Evolutionary conservation across 352 stramenopile species (phyloP).

Genomic region (Pythium periplocum): DNA sequence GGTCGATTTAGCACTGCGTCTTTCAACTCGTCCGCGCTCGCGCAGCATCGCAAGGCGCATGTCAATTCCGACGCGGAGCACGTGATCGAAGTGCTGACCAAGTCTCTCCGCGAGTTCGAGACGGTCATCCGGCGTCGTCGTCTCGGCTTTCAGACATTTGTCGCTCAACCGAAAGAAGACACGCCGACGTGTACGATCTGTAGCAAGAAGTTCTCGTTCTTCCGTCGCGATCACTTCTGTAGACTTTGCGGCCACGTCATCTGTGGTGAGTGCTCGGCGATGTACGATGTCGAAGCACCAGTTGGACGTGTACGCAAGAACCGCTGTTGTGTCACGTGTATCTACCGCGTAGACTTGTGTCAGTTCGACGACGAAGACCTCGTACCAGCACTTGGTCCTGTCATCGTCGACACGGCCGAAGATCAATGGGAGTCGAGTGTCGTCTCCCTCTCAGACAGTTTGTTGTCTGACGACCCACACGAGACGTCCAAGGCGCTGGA

Average conservation of each 20-base stretch:
- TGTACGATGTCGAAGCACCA: slow-evolving; percentile 17
- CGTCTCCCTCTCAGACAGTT: slow-evolving; percentile 2
- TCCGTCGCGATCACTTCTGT: slow-evolving; percentile 23
- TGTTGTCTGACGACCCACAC: slow-evolving; percentile 37
- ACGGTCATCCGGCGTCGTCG: slow-evolving; percentile 20
- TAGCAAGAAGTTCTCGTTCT: slow-evolving; percentile 23
- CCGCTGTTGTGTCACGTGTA: slow-evolving; percentile 26
- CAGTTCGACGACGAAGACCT: slow-evolving; percentile 30
- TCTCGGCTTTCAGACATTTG: slow-evolving; percentile 29
- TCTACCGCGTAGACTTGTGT: slow-evolving; percentile 19
- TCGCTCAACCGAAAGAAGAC: slow-evolving; percentile 5
- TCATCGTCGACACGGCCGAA: slow-evolving; percentile 34
- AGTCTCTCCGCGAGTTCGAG: slow-evolving; percentile 15
- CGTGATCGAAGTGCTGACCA: slow-evolving; percentile 20
- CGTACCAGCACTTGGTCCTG: slow-evolving; percentile 30
- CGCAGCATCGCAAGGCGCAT: not conserved
- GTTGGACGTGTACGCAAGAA: slow-evolving; percentile 15
- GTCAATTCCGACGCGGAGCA: slow-evolving; percentile 16
- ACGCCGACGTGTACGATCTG: slow-evolving; percentile 23
- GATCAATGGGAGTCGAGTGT: slow-evolving; percentile 28
- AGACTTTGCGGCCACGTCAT: slow-evolving; percentile 37
- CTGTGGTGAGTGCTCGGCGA: slow-evolving; percentile 21
- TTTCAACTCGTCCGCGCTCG: not conserved
- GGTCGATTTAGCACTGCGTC: not conserved
- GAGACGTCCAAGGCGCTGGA: slow-evolving; percentile 37